Percentiles rank a stretch among this genome's conserved stretches.
Conservation (phyloP, 306 rosid genomes). For the Malus asiatica region DNA sequence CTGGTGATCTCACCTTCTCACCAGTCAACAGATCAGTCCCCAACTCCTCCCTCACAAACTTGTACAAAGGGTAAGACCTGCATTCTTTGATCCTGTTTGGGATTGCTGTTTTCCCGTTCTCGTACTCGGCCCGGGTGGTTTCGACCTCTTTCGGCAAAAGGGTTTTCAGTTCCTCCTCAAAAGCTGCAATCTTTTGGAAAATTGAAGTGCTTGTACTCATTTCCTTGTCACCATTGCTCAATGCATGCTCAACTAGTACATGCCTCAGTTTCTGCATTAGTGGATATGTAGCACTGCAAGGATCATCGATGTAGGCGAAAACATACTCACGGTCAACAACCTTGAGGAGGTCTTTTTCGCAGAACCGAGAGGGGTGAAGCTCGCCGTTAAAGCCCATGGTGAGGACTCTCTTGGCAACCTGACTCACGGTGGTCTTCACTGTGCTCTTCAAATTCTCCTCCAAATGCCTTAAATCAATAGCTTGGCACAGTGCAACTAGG, state of each 20-base stretch:
- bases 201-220: slow-evolving; percentile 45
- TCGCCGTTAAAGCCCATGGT: slow-evolving; percentile 58
- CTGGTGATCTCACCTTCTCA: slow-evolving; percentile 69
- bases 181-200: slow-evolving; percentile 63
- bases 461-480: slow-evolving; percentile 73
- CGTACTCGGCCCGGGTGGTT: slow-evolving; percentile 41
- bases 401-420: slow-evolving; percentile 59
- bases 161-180: slow-evolving; percentile 64
- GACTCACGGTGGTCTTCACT: slow-evolving; percentile 56
- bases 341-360: slow-evolving; percentile 67
- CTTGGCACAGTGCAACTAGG: slow-evolving; percentile 79
- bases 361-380: slow-evolving; percentile 74
- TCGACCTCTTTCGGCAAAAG: slow-evolving; percentile 77
- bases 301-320: slow-evolving; percentile 66
- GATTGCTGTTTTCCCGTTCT: slow-evolving; percentile 47
- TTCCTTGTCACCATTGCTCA: slow-evolving; percentile 59
- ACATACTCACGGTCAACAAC: slow-evolving; percentile 68
- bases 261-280: slow-evolving; percentile 71
- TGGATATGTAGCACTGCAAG: slow-evolving; percentile 70
- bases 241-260: slow-evolving; percentile 74
- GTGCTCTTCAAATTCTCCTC: slow-evolving; percentile 65
- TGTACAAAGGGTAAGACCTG: slow-evolving; percentile 78
- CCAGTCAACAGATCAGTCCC: slow-evolving; percentile 69
- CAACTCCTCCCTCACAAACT: slow-evolving; percentile 59
- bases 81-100: slow-evolving; percentile 63